These are phyloP conservation scores for Monosporascus sp. DNA, from an alignment of 2,329 filamentous ascomycete genomes.

Conservation along the genomic window DNA sequence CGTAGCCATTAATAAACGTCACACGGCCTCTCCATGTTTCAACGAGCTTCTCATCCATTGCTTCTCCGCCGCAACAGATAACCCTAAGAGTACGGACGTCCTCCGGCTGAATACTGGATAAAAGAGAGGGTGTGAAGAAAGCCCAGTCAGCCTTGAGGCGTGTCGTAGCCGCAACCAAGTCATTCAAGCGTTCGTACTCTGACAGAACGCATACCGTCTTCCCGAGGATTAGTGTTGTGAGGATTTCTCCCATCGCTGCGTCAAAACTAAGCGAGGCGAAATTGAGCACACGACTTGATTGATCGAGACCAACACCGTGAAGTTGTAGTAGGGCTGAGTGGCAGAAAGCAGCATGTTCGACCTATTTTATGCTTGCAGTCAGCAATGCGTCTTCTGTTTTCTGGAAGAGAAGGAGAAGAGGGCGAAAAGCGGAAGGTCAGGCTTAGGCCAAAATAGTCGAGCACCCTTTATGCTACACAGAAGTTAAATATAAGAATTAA, in stretches of 20 bases:
- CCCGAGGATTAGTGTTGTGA: neutral
- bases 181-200: neutral
- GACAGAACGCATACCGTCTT: neutral
- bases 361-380: neutral
- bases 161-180: neutral
- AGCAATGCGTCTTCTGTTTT: too few species aligned
- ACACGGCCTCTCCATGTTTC: neutral
- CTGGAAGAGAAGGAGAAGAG: too few species aligned
- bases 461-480: too few species aligned
- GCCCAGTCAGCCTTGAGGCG: neutral
- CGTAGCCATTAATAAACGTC: neutral
- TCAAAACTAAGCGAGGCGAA: neutral
- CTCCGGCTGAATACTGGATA: neutral
- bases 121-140: neutral
- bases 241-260: neutral
- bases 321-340: neutral
- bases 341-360: neutral
- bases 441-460: too few species aligned
- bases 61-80: neutral
- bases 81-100: neutral
- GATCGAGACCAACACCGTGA: neutral
- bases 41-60: neutral
- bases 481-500: too few species aligned
- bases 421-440: too few species aligned
- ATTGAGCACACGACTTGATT: neutral